These are phyloP conservation scores for Sphagnum fallax DNA, from an alignment of 228 moss, liverwort and hornwort genomes.

Conservation along the genomic window DNA sequence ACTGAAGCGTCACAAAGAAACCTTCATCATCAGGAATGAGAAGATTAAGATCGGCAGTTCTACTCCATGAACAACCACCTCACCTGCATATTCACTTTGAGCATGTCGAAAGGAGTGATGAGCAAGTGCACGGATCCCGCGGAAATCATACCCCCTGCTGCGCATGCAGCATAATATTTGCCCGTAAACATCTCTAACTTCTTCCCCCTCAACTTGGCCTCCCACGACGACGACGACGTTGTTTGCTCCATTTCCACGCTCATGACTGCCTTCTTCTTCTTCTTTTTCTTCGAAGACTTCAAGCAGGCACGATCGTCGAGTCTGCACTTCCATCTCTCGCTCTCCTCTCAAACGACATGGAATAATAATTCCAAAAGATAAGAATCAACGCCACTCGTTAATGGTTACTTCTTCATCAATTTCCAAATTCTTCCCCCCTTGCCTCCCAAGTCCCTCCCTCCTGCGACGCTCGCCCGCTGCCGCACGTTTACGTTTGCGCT, in stretches of 20 bases:
- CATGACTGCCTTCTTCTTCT: not conserved
- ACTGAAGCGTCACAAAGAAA: not conserved
- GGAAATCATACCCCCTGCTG: slow-evolving; percentile 79
- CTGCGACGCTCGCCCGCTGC: too few species aligned
- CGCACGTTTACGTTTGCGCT: too few species aligned
- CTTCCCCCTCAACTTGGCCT: slow-evolving; percentile 28
- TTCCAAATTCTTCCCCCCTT: not conserved
- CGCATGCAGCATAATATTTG: slow-evolving; percentile 86
- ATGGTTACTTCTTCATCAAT: not conserved
- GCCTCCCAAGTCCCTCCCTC: not conserved
- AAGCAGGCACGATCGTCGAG: not conserved
- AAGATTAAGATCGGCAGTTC: not conserved
- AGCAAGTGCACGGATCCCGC: slow-evolving; percentile 67
- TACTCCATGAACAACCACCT: not conserved
- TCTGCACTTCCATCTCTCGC: not conserved
- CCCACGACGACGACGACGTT: slow-evolving; percentile 15
- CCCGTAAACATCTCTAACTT: slow-evolving; percentile 61
- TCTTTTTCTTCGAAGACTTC: too few species aligned
- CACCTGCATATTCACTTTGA: slow-evolving; percentile 99
- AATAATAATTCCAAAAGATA: not conserved
- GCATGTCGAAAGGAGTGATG: slow-evolving; percentile 83
- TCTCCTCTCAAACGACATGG: not conserved
- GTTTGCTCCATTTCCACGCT: slow-evolving; percentile 15
- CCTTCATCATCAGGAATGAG: not conserved
- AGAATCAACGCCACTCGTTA: not conserved